Conservation (phyloP, 768 basidiomycete species). For the Trametes gibbosa region DNA sequence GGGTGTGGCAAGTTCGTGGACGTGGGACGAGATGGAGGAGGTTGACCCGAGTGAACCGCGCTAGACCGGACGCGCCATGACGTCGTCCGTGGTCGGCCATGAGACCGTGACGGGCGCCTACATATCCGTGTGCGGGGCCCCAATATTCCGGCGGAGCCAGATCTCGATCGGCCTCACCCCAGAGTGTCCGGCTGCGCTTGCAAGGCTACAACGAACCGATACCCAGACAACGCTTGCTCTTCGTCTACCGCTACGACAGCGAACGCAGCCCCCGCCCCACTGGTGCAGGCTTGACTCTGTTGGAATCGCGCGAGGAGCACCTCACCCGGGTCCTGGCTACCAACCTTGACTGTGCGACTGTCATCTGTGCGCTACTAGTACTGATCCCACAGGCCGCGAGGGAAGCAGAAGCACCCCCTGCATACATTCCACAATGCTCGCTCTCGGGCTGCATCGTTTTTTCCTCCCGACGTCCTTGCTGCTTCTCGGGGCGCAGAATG, state of each 20-base stretch:
- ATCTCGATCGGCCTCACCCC: conserved; percentile 1
- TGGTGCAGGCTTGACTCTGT: not conserved
- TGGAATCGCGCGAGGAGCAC: not conserved
- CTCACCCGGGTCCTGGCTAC: not conserved
- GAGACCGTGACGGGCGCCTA: not conserved
- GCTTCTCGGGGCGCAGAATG: conserved; percentile 6
- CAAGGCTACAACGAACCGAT: not conserved
- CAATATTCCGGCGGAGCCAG: not conserved
- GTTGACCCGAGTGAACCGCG: not conserved
- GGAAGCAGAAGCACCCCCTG: conserved; percentile 4
- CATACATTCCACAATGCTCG: conserved; percentile 12
- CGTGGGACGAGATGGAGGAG: too few relatives aligned
- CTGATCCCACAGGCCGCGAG: conserved; percentile 1
- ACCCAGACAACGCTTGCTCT: not conserved
- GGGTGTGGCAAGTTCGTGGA: too few relatives aligned
- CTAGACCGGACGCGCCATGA: not conserved
- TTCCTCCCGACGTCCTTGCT: conserved; percentile 9
- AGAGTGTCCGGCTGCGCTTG: not conserved
- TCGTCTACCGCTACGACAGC: conserved; percentile 10
- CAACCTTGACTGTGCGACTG: conserved; percentile 13
- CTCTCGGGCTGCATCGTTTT: conserved; percentile 4
- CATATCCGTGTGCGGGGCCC: not conserved
- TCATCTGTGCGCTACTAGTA: not conserved
- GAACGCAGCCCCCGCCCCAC: not conserved
- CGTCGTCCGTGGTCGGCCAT: not conserved